A percentile compares a stretch with the other conserved stretches of the same genome.
Evolutionary conservation across 2,329 filamentous ascomycete genomes (phyloP).

Genomic region (Diplodia sapinea): DNA sequence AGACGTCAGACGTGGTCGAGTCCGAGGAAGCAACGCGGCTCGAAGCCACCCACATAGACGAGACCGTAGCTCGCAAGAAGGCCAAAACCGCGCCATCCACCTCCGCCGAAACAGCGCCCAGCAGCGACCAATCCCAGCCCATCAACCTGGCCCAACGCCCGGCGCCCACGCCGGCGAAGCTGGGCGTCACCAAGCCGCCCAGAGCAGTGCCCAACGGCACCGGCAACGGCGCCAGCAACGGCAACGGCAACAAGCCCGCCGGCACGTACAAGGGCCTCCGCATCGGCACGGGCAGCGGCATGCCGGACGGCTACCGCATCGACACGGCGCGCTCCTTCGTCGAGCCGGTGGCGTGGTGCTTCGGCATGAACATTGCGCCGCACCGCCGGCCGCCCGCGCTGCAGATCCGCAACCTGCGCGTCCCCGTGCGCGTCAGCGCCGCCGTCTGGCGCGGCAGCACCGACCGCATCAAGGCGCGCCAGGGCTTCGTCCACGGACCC

Average conservation of each 20-base stretch:
- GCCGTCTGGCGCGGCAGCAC: slow-evolving; percentile 60
- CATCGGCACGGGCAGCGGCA: slow-evolving; percentile 61
- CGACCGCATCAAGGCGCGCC: slow-evolving; percentile 59
- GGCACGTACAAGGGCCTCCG: slow-evolving; percentile 64
- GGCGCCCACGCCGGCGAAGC: slow-evolving; percentile 9
- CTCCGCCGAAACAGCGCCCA: slow-evolving; percentile 30
- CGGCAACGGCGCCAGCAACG: slow-evolving; percentile 34
- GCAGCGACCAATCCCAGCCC: slow-evolving; percentile 25
- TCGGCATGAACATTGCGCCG: slow-evolving; percentile 59
- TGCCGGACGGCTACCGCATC: slow-evolving; percentile 64
- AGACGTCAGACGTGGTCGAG: not conserved
- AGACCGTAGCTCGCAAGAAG: slow-evolving; percentile 45
- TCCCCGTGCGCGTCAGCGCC: slow-evolving; percentile 63
- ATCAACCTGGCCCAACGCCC: slow-evolving; percentile 26
- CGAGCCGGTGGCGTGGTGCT: slow-evolving; percentile 64
- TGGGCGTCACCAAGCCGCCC: slow-evolving; percentile 38
- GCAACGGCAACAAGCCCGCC: slow-evolving; percentile 33
- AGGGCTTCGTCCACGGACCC: slow-evolving; percentile 64
- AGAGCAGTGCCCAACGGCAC: slow-evolving; percentile 36
- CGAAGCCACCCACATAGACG: slow-evolving; percentile 28
- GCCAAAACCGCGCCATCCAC: slow-evolving; percentile 42
- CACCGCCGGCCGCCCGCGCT: slow-evolving; percentile 56
- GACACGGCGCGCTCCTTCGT: slow-evolving; percentile 63
- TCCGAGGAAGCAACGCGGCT: slow-evolving; percentile 8
- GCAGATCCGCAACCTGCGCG: slow-evolving; percentile 56